Conservation (phyloP, 306 rosid genomes). For the Vigna nakashimae region DNA sequence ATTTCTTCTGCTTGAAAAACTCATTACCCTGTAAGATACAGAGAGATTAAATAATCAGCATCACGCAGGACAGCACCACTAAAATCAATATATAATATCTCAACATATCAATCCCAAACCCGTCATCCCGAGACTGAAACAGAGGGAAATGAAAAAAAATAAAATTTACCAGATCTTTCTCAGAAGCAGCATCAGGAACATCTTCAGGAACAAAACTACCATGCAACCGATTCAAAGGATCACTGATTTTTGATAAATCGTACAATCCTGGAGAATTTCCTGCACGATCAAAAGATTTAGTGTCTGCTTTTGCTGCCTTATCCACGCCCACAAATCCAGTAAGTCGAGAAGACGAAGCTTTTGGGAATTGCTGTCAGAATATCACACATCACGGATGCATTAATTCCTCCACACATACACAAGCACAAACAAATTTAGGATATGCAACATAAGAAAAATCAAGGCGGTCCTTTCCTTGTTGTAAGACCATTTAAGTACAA, state of each 20-base stretch:
- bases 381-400: slow-evolving; percentile 22
- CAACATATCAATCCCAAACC: slow-evolving; percentile 17
- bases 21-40: slow-evolving; percentile 81
- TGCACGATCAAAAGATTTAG: slow-evolving; percentile 38
- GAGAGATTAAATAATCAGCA: slow-evolving; percentile 36
- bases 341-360: slow-evolving; percentile 54
- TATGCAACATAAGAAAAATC: slow-evolving; percentile 12
- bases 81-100: slow-evolving; percentile 26
- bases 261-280: slow-evolving; percentile 51
- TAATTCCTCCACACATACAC: slow-evolving; percentile 1
- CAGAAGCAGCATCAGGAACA: slow-evolving; percentile 82
- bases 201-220: slow-evolving; percentile 66
- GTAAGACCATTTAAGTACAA: background rate
- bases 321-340: slow-evolving; percentile 45
- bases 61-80: slow-evolving; percentile 17
- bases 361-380: slow-evolving; percentile 38
- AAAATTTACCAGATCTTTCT: slow-evolving; percentile 79
- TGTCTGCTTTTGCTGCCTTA: slow-evolving; percentile 32
- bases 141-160: background rate
- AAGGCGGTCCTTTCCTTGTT: background rate
- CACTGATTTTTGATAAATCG: slow-evolving; percentile 57
- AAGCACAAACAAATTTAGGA: slow-evolving; percentile 1
- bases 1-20: slow-evolving; percentile 89
- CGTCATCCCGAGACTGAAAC: background rate
- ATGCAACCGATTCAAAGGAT: slow-evolving; percentile 49